A percentile compares a stretch with the other conserved stretches of the same genome.
phyloP scores from a whole-genome alignment of 768 basidiomycete species.

The Pisolithus marmoratus region DNA sequence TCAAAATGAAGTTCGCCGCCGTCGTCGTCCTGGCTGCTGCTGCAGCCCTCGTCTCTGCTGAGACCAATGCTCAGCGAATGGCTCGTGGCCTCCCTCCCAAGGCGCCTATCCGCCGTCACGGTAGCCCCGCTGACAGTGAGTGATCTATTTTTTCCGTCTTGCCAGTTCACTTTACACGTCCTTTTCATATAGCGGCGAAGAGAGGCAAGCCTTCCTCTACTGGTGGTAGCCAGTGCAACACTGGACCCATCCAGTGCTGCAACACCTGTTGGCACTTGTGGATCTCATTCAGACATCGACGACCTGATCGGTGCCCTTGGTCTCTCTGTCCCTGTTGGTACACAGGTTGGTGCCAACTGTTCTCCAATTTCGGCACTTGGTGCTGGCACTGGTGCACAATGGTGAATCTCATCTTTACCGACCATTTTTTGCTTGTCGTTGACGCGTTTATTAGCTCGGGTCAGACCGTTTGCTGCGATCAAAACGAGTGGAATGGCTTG shows the following conservation, averaged over 20 bases:
- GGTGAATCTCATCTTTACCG: constrained; percentile 8
- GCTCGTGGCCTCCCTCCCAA: constrained; percentile 48
- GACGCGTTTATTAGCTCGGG: constrained; percentile 18
- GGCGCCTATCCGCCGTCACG: constrained; percentile 32
- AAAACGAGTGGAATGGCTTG: constrained; percentile 30
- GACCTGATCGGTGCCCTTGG: not conserved
- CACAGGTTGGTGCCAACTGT: constrained; percentile 27
- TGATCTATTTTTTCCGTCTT: not conserved
- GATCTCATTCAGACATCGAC: not conserved
- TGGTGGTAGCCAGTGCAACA: constrained; percentile 10
- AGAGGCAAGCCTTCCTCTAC: constrained; percentile 32
- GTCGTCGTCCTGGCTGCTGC: constrained; percentile 34
- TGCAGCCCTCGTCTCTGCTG: constrained; percentile 34
- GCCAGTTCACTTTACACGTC: not conserved
- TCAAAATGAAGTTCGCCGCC: constrained; percentile 25
- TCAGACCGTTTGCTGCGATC: constrained; percentile 37
- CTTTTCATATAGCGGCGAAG: constrained; percentile 29
- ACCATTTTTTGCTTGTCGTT: not conserved
- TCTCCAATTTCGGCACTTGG: constrained; percentile 25
- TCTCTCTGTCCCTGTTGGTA: not conserved
- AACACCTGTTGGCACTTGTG: not conserved
- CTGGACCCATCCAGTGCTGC: constrained; percentile 19
- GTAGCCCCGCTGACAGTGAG: constrained; percentile 30
- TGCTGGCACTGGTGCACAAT: constrained; percentile 6
- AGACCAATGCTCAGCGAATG: constrained; percentile 49